A percentile compares a stretch with the other conserved stretches of the same genome.
Evolutionary conservation across 2,329 filamentous ascomycete genomes (phyloP).

Genomic region (Elsinoe necatrix): DNA sequence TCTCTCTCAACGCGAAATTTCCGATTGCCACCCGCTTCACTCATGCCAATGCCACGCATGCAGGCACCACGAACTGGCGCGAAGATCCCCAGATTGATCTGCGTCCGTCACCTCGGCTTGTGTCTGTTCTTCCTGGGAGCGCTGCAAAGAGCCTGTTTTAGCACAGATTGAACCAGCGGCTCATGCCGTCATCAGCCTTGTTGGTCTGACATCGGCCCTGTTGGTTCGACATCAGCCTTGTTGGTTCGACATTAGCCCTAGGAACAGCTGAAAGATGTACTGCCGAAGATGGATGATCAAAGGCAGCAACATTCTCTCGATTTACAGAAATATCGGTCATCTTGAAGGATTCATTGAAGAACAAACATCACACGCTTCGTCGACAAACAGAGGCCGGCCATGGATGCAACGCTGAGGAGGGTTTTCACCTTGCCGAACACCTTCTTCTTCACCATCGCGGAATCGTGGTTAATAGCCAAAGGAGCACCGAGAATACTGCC

Average conservation of each 20-base stretch:
- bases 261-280: background rate
- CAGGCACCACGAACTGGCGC: background rate
- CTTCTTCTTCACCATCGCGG: background rate
- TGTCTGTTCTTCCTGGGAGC: background rate
- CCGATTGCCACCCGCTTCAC: background rate
- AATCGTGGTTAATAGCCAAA: background rate
- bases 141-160: background rate
- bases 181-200: slow-evolving; percentile 1
- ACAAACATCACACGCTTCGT: background rate
- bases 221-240: background rate
- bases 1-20: background rate
- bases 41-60: background rate
- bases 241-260: background rate
- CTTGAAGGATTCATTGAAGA: background rate
- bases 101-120: background rate
- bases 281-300: background rate
- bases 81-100: background rate
- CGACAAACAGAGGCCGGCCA: background rate
- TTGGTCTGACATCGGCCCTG: background rate
- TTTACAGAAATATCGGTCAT: background rate
- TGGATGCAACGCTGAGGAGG: background rate
- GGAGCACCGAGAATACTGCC: background rate
- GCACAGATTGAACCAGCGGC: background rate
- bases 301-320: background rate
- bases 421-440: background rate